phyloP scores from a whole-genome alignment of 2,329 filamentous ascomycete species.

The Ceratocystis colombiana region DNA sequence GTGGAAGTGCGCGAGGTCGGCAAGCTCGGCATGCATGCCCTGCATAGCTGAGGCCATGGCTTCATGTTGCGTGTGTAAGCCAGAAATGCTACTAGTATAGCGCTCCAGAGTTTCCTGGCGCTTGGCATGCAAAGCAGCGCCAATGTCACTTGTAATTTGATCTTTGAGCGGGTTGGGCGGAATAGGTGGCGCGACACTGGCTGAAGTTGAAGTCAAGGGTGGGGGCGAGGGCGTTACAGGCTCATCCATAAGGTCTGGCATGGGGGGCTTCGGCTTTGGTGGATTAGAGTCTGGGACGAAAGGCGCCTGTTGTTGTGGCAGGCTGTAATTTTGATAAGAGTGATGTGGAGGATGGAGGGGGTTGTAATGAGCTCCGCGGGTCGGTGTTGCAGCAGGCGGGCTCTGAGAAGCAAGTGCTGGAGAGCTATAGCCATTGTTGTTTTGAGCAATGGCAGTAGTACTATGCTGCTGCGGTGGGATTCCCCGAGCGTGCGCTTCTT shows the following conservation, averaged over 20 bases:
- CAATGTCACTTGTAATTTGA: slow-evolving; percentile 67
- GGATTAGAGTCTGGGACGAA: slow-evolving; percentile 28
- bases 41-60: slow-evolving; percentile 63
- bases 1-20: slow-evolving; percentile 59
- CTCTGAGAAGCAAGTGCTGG: not conserved
- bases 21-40: slow-evolving; percentile 62
- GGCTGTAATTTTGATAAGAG: slow-evolving; percentile 6
- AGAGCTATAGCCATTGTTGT: not conserved
- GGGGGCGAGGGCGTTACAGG: slow-evolving; percentile 45
- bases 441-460: not conserved
- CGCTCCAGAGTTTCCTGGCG: slow-evolving; percentile 60
- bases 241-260: slow-evolving; percentile 48
- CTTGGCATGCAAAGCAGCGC: slow-evolving; percentile 55
- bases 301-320: slow-evolving; percentile 21
- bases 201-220: slow-evolving; percentile 34
- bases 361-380: not conserved
- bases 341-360: slow-evolving; percentile 4
- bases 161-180: slow-evolving; percentile 96
- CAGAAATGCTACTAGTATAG: slow-evolving; percentile 62
- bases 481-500: not conserved
- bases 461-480: not conserved
- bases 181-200: slow-evolving; percentile 60
- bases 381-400: not conserved
- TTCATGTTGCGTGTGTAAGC: slow-evolving; percentile 65
- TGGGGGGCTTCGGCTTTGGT: slow-evolving; percentile 36